These are phyloP conservation scores for Trapa incisa DNA, from an alignment of 345 rosid species.

Conservation along the genomic window DNA sequence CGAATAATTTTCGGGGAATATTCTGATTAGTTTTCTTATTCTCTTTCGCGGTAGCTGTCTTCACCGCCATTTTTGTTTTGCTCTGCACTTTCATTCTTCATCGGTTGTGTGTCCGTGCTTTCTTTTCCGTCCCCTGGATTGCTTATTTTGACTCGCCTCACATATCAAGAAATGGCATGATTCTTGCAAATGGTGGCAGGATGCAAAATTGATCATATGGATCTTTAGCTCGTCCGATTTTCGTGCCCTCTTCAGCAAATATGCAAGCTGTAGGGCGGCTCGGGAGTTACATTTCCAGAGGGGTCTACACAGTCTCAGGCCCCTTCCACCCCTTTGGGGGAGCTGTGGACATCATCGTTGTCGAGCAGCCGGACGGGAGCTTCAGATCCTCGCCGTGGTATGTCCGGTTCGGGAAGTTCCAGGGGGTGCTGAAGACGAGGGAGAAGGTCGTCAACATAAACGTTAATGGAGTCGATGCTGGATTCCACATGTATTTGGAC, in stretches of 20 bases:
- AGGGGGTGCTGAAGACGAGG: conserved; percentile 73
- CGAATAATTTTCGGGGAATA: conserved; percentile 10
- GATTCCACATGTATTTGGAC: conserved; percentile 74
- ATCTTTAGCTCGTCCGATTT: background rate
- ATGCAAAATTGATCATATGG: background rate
- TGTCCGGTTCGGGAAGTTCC: conserved; percentile 87
- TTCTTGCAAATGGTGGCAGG: background rate
- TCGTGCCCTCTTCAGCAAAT: conserved; percentile 11
- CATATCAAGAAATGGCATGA: background rate
- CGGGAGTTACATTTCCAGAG: conserved; percentile 73
- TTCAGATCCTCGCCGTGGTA: conserved; percentile 99
- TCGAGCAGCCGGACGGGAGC: conserved; percentile 87
- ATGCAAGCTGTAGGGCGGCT: conserved; percentile 82
- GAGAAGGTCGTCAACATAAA: conserved; percentile 50
- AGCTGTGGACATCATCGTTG: conserved; percentile 89
- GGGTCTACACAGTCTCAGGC: conserved; percentile 70
- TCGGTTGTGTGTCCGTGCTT: background rate
- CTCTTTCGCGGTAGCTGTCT: conserved; percentile 9
- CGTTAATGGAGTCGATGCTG: conserved; percentile 59
- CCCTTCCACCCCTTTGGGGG: conserved; percentile 98
- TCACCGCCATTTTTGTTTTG: background rate
- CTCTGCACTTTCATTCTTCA: background rate
- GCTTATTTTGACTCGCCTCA: background rate
- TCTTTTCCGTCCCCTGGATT: background rate
- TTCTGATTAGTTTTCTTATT: conserved; percentile 4